Percentiles rank a stretch among this genome's conserved stretches.
Conservation (phyloP, 2,329 filamentous ascomycete species). For the Delphinella strobiligena region DNA sequence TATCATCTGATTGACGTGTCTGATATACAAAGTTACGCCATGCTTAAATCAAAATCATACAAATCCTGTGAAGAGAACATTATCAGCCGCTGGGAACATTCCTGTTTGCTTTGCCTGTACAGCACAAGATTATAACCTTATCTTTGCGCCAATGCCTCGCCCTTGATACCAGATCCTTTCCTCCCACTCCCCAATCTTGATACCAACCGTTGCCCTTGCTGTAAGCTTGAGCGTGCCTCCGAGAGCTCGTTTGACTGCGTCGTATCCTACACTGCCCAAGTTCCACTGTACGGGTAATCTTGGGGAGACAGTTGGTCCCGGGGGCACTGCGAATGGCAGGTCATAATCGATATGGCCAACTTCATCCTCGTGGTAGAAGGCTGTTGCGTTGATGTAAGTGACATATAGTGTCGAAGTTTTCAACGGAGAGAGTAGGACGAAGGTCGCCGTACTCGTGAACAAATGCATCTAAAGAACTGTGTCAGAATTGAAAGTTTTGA, state of each 20-base stretch:
- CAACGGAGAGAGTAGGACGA: slow-evolving; percentile 71
- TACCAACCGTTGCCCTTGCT: slow-evolving; percentile 61
- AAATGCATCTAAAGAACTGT: slow-evolving; percentile 66
- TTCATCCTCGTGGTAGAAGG: slow-evolving; percentile 64
- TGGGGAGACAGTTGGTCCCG: slow-evolving; percentile 54
- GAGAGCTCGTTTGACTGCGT: slow-evolving; percentile 65
- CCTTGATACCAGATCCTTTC: slow-evolving; percentile 50
- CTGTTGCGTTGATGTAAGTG: slow-evolving; percentile 69
- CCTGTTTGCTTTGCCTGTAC: no score
- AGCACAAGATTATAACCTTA: slow-evolving; percentile 29
- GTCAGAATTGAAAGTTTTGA: no score
- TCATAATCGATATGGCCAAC: slow-evolving; percentile 69
- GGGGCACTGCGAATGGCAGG: slow-evolving; percentile 62
- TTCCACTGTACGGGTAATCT: slow-evolving; percentile 73
- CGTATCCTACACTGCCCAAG: slow-evolving; percentile 66
- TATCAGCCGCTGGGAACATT: no score
- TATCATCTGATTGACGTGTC: no score
- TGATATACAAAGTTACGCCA: no score
- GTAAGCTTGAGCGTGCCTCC: slow-evolving; percentile 71
- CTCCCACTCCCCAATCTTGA: slow-evolving; percentile 64
- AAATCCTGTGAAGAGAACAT: no score
- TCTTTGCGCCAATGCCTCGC: slow-evolving; percentile 33
- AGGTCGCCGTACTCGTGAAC: slow-evolving; percentile 73
- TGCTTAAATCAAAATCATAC: no score
- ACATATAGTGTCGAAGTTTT: slow-evolving; percentile 61